phyloP scores from a whole-genome alignment of 2,329 filamentous ascomycete genomes.

The Aspergillus viridinutans region DNA sequence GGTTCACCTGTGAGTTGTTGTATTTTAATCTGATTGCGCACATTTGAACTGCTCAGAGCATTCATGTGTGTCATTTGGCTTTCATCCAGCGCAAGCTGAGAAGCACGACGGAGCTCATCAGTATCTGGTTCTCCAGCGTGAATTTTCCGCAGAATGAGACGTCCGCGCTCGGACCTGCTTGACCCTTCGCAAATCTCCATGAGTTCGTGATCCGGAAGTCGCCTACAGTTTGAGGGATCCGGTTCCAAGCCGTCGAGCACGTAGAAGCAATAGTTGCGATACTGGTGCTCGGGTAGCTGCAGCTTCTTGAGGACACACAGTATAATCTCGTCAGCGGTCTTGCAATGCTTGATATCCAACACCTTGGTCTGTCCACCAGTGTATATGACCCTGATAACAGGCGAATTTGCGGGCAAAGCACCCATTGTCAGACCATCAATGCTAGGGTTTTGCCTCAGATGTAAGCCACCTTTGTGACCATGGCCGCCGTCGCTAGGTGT shows the following conservation, averaged over 20 bases:
- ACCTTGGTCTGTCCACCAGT: conserved; percentile 89
- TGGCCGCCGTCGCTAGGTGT: conserved; percentile 62
- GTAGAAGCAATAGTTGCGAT: conserved; percentile 96
- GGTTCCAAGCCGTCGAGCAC: conserved; percentile 81
- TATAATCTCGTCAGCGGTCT: conserved; percentile 88
- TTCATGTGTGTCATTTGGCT: conserved; percentile 67
- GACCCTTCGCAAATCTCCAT: conserved; percentile 87
- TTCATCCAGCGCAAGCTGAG: conserved; percentile 85
- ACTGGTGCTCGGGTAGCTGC: conserved; percentile 80
- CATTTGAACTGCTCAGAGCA: conserved; percentile 58
- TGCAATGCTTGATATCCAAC: conserved; percentile 87
- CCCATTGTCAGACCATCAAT: conserved; percentile 83
- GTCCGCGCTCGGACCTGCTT: conserved; percentile 78
- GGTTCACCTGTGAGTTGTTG: conserved; percentile 85
- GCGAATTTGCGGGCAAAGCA: conserved; percentile 76
- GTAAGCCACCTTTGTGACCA: conserved; percentile 60
- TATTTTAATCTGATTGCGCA: conserved; percentile 79
- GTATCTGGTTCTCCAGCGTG: conserved; percentile 84
- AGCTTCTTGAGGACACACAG: conserved; percentile 85
- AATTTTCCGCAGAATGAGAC: conserved; percentile 88
- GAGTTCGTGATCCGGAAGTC: conserved; percentile 80
- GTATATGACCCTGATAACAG: conserved; percentile 88
- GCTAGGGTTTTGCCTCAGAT: conserved; percentile 77
- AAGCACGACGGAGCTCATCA: conserved; percentile 80
- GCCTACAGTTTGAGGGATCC: conserved; percentile 73